Percentiles rank a stretch among this genome's conserved stretches.
Conservation (phyloP, 208 protist genomes). For the Tritrichomonas musculus region DNA sequence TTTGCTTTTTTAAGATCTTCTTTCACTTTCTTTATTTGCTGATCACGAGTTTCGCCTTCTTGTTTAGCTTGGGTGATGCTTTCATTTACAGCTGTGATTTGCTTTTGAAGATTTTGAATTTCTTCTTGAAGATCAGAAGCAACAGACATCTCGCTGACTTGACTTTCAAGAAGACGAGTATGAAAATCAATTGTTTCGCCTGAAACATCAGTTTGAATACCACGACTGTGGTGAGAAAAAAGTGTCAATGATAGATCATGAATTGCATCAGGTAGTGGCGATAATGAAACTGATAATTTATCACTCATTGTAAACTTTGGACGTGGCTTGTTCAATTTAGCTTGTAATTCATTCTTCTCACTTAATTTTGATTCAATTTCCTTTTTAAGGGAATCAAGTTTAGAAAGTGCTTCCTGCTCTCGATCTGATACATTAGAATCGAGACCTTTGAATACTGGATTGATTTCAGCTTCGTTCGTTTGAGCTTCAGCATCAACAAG, state of each 20-base stretch:
- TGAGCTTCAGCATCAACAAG: neutral
- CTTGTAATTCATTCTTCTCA: neutral
- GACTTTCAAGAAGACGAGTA: neutral
- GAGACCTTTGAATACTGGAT: neutral
- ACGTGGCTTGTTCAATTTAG: too few relatives aligned
- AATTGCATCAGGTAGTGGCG: neutral
- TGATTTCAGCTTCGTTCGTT: neutral
- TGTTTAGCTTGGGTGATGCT: neutral
- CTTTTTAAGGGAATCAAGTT: neutral
- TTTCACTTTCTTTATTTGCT: neutral
- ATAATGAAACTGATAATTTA: neutral
- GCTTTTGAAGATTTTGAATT: neutral
- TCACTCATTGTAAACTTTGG: neutral
- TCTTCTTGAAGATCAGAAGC: neutral
- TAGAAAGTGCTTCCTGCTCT: neutral
- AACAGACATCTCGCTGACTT: neutral
- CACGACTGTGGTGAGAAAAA: neutral
- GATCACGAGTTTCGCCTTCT: neutral
- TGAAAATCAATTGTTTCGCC: neutral
- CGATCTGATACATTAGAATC: neutral
- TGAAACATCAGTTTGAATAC: neutral
- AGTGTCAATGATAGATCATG: neutral
- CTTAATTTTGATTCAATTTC: neutral
- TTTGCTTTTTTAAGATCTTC: neutral
- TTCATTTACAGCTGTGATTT: neutral